A percentile compares a stretch with the other conserved stretches of the same genome.
phyloP scores from a whole-genome alignment of 495 filamentous ascomycete species.

The Lentithecium fluviatile region DNA sequence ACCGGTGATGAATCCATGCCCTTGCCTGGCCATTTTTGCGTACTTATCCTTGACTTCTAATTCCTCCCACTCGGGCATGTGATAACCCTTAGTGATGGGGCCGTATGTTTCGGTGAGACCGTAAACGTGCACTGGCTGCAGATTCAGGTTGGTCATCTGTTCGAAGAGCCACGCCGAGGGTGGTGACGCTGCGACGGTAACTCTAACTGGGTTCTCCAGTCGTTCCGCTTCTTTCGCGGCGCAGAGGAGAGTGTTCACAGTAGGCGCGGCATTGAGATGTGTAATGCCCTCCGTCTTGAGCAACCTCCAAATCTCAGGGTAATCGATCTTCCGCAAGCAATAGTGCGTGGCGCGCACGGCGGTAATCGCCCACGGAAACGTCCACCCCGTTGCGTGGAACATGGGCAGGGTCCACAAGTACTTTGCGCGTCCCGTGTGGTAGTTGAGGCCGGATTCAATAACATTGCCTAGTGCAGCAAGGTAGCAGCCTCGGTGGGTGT shows the following conservation, averaged over 20 bases:
- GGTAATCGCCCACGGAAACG: slow-evolving; percentile 77
- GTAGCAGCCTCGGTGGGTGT: slow-evolving; percentile 83
- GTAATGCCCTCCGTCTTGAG: slow-evolving; percentile 82
- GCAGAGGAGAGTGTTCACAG: slow-evolving; percentile 92
- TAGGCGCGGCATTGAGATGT: slow-evolving; percentile 94
- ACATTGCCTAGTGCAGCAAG: slow-evolving; percentile 81
- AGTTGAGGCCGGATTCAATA: slow-evolving; percentile 83
- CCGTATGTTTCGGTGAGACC: slow-evolving; percentile 95
- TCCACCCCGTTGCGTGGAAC: slow-evolving; percentile 78
- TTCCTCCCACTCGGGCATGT: slow-evolving; percentile 75
- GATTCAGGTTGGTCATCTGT: slow-evolving; percentile 83
- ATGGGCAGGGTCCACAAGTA: slow-evolving; percentile 94
- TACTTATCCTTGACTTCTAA: slow-evolving; percentile 73
- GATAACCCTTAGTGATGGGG: slow-evolving; percentile 91
- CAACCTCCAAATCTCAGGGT: slow-evolving; percentile 83
- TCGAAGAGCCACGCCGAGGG: slow-evolving; percentile 87
- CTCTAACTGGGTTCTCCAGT: slow-evolving; percentile 70
- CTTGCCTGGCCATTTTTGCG: slow-evolving; percentile 83
- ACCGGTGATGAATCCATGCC: slow-evolving; percentile 87
- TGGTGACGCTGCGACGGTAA: slow-evolving; percentile 90
- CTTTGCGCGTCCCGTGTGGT: slow-evolving; percentile 61
- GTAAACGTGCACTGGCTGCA: slow-evolving; percentile 92
- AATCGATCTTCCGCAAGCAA: slow-evolving; percentile 92
- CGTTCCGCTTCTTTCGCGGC: slow-evolving; percentile 65
- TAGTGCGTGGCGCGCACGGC: slow-evolving; percentile 92